Evolutionary conservation across 345 rosid species (phyloP).

Genomic region (Citrus unshiu): DNA sequence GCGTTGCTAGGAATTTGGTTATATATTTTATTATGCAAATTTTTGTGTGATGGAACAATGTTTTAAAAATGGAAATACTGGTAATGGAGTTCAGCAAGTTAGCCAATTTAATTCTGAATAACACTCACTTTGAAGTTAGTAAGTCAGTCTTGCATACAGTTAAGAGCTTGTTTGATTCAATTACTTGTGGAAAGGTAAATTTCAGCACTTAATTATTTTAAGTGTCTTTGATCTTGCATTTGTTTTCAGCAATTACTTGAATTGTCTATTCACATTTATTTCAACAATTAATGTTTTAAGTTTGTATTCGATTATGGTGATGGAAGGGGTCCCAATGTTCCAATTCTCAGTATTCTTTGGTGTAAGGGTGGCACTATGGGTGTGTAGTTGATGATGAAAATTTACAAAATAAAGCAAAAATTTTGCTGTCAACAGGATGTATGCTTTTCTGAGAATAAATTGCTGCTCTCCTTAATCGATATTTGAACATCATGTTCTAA

Average conservation of each 20-base stretch:
- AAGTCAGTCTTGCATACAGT: background rate
- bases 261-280: background rate
- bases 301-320: background rate
- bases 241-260: background rate
- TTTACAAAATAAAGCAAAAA: background rate
- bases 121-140: background rate
- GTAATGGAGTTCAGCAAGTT: background rate
- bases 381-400: background rate
- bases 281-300: background rate
- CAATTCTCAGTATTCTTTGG: background rate
- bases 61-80: background rate
- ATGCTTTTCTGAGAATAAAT: background rate
- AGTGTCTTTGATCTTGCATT: background rate
- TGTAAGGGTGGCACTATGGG: background rate
- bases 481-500: background rate
- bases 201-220: background rate
- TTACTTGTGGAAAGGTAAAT: background rate
- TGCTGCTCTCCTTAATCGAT: background rate
- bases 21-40: background rate
- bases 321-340: background rate
- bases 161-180: background rate
- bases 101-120: background rate
- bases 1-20: background rate
- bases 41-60: background rate
- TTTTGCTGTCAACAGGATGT: background rate